Evolutionary conservation across 768 basidiomycete genomes (phyloP).

Genomic region (Collybia sordida): DNA sequence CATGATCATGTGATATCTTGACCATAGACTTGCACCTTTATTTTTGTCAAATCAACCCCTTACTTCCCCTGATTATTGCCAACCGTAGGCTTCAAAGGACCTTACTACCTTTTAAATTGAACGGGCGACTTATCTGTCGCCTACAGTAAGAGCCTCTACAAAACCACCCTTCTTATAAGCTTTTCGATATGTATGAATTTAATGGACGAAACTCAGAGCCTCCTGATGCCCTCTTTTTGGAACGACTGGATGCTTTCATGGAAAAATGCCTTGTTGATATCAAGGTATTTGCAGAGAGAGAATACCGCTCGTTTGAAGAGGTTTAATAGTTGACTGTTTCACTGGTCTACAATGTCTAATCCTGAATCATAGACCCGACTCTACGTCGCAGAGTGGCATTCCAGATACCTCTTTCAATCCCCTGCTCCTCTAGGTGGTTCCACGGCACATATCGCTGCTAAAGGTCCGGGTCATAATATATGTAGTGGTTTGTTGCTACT

Average conservation of each 20-base stretch:
- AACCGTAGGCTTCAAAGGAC: no score
- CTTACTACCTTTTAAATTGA: no score
- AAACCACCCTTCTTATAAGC: neutral
- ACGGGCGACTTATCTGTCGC: no score
- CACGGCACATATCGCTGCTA: slow-evolving; percentile 12
- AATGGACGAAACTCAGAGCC: slow-evolving; percentile 24
- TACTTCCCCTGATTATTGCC: neutral
- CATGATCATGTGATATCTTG: slow-evolving; percentile 25
- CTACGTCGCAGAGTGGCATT: slow-evolving; percentile 64
- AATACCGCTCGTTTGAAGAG: slow-evolving; percentile 59
- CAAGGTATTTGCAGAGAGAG: slow-evolving; percentile 59
- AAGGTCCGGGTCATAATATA: slow-evolving; percentile 18
- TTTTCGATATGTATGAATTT: slow-evolving; percentile 33
- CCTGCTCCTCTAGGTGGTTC: slow-evolving; percentile 7
- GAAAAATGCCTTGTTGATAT: slow-evolving; percentile 57
- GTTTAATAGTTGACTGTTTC: slow-evolving; percentile 33
- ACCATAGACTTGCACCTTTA: neutral
- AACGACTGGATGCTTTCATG: slow-evolving; percentile 64
- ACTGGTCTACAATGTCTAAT: slow-evolving; percentile 18
- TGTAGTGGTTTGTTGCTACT: slow-evolving; percentile 7
- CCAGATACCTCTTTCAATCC: slow-evolving; percentile 50
- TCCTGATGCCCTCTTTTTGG: slow-evolving; percentile 56
- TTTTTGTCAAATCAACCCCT: neutral
- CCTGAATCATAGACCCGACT: slow-evolving; percentile 39
- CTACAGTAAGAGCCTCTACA: neutral